Base-by-base conservation (phyloP, 225 moss, liverwort and hornwort species). In the Neckera pumila region DNA sequence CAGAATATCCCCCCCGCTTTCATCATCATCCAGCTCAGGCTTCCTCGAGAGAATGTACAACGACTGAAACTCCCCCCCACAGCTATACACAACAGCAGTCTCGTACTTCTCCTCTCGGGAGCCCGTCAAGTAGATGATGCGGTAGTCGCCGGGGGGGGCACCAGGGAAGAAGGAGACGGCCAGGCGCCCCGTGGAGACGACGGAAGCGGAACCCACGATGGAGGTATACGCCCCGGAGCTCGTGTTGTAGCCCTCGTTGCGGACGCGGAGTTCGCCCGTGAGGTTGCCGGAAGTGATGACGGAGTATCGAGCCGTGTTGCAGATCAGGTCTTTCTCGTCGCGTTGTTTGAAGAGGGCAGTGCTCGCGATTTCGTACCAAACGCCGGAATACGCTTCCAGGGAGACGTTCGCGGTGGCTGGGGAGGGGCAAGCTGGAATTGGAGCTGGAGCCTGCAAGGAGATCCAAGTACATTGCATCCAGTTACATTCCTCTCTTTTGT, bases 321-420 rank as follows among this genome's bases (percentile, higher is more conserved):
- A 92, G 9, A 63, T 83, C 6, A 94, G 79, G 83, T 59, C 3
- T 38, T 58, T 51, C 79, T 92, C 92, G 0, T 80, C 36, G 3
- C 5, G 12, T 12, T 34, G 22, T 64, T 94, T 94, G 87, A 92
- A 81, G 22, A 73, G 76, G 25, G 92, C 90, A 7, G 92, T 90
- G 89, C 87, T 87, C 7, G 90, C 94, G 85, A 94, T 92, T n/a
- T 92, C 90, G 79, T 94, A 94, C 92, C 94, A 94, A 8, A 89
- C 82, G 34, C 94, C 91, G 14, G 89, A 31, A 79, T 89, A 94
- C 1, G 90, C 64, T 30, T 77, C 63, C 51, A 94, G 80, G 54
- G 63, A 61, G 18, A 90, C 87, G 81, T 94, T 80, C 7, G 42
- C 66, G 22, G 87, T 86, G 11, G n/a, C 18, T 9, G 90, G 90